Evolutionary conservation across 352 stramenopile species (phyloP), one percentile per base, ranked within the genome.

Genomic region (Pythium myriotylum): DNA sequence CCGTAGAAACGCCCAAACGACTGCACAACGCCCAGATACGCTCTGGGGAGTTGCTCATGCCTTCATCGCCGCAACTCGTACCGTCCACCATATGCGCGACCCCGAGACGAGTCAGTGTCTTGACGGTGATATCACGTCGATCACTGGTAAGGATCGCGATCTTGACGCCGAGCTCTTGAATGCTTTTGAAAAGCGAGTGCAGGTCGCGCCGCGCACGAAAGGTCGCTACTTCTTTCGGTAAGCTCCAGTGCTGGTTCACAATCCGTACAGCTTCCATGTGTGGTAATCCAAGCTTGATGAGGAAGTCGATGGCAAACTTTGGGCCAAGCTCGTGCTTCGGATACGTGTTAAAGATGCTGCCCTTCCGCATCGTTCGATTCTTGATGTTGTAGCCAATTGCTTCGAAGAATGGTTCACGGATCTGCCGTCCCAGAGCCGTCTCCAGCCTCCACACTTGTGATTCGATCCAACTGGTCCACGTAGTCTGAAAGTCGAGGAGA

Each of bases 111-210:
- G 48, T 46, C 19, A 87, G 53, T 29, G 72, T 77, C 24, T 62
- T 56, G 22, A 61, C 24, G 2, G 76, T 85, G 4, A 64, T 42
- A 13, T 56, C 72, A 35, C 77, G 67, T 39, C 73, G 72, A 54
- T 87, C 77, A 1, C 70, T 77, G 4, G 77, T 87, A 50, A 71
- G 59, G 13, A 85, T 64, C 26, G 75, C 77, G 52, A 86, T 85
- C 60, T 81, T 81, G 27, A 81, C 70, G 12, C 69, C 70, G 20
- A 79, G 72, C 22, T 49, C 33, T 26, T 58, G 57, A 37, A 79
- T 70, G 3, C 51, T 67, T 22, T 50, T 54, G 47, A 82, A 82
- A 26, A 82, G 51, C 13, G 40, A 60, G 4, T 20, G 32, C 4
- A 82, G 51, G 22, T 82, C 74, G 4, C 39, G 58, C 19, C 76